A percentile compares a stretch with the other conserved stretches of the same genome.
phyloP scores from a whole-genome alignment of 2,329 filamentous ascomycete genomes.

The Cladosporium sp. region DNA sequence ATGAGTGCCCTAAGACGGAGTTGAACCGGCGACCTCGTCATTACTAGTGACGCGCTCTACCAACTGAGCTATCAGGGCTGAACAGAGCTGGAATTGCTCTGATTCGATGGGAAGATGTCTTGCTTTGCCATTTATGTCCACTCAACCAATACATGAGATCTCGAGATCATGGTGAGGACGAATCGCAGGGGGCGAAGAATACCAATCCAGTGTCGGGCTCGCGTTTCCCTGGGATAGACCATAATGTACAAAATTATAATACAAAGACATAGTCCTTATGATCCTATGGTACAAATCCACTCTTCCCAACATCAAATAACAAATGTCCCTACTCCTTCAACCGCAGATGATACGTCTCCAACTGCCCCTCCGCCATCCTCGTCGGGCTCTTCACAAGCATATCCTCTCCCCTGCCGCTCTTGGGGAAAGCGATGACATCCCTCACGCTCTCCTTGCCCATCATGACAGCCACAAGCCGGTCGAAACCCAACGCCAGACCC shows the following conservation, averaged over 20 bases:
- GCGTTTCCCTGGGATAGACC: neutral
- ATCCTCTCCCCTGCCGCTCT: slow-evolving; percentile 88
- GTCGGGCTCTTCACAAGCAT: slow-evolving; percentile 77
- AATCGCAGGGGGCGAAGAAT: too few relatives aligned
- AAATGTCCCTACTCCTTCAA: slow-evolving; percentile 21
- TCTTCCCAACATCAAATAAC: neutral
- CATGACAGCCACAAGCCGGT: slow-evolving; percentile 79
- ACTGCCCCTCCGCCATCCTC: slow-evolving; percentile 60
- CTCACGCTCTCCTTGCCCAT: slow-evolving; percentile 73
- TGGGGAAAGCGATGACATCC: slow-evolving; percentile 97
- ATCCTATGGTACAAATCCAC: too few relatives aligned
- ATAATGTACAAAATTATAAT: neutral
- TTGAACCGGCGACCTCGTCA: slow-evolving; percentile 19
- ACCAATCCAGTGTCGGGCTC: neutral
- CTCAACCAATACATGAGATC: too few relatives aligned
- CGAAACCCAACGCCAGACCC: slow-evolving; percentile 89
- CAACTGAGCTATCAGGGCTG: slow-evolving; percentile 19
- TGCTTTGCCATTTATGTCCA: too few relatives aligned
- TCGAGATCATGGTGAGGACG: too few relatives aligned
- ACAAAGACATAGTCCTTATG: neutral
- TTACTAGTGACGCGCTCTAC: slow-evolving; percentile 20
- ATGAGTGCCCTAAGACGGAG: slow-evolving; percentile 15
- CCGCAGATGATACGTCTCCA: slow-evolving; percentile 60
- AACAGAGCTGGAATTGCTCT: neutral
- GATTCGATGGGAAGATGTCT: neutral